phyloP scores from a whole-genome alignment of 441 rosid species.

The Corymbia citriodora region DNA sequence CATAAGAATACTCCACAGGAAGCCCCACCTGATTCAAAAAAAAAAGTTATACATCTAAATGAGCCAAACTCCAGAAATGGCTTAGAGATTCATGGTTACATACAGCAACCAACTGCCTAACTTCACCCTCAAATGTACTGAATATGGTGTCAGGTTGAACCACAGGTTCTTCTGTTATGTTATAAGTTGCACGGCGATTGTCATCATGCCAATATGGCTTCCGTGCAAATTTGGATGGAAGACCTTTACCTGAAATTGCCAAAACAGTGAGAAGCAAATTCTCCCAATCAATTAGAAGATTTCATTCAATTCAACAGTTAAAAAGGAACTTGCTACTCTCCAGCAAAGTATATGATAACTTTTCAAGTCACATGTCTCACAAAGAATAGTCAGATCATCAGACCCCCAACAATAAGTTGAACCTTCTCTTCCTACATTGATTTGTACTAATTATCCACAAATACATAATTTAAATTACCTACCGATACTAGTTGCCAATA shows the following conservation, averaged over 20 bases:
- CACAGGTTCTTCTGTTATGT: not conserved
- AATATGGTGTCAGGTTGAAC: not conserved
- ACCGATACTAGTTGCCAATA: not conserved
- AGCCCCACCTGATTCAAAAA: constrained; percentile 69
- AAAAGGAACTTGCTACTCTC: not conserved
- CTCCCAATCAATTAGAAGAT: not conserved
- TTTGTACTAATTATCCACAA: not conserved
- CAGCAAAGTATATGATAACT: not conserved
- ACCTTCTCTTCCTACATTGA: not conserved
- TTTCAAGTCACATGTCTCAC: not conserved
- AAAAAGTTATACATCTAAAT: not conserved
- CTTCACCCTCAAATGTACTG: constrained; percentile 1
- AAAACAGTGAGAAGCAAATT: not conserved
- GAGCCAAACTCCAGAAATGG: not conserved
- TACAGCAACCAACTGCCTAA: not conserved
- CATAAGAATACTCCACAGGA: constrained; percentile 81
- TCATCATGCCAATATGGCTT: not conserved
- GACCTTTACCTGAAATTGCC: not conserved
- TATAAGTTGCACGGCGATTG: not conserved
- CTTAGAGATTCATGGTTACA: not conserved
- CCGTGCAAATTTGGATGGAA: not conserved
- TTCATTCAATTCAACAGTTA: not conserved
- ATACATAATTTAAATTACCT: not conserved
- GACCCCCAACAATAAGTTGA: not conserved
- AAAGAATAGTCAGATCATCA: not conserved